Evolutionary conservation across 78 protist genomes (phyloP).

Genomic region (Chrysochromulina tobinii): DNA sequence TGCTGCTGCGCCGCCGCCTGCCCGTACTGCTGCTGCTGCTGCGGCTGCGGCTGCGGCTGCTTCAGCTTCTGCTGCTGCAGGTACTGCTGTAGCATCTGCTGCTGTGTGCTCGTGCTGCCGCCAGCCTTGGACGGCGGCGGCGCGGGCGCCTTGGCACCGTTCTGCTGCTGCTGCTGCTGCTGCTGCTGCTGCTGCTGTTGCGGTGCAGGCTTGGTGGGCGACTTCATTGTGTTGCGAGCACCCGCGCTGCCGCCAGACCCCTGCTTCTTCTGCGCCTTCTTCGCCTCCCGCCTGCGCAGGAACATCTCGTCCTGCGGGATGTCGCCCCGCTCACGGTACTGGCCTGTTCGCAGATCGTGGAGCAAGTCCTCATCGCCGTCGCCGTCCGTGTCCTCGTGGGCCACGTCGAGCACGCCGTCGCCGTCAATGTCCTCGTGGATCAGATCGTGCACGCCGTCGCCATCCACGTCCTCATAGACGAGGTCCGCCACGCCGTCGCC

Average conservation of each 20-base stretch:
- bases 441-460: background rate
- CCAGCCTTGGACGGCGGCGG: background rate
- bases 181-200: background rate
- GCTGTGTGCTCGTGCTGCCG: background rate
- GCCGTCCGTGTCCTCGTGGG: slow-evolving; percentile 23
- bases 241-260: background rate
- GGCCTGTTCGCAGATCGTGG: slow-evolving; percentile 4
- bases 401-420: background rate
- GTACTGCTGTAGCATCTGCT: background rate
- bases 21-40: background rate
- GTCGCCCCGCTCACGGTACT: background rate
- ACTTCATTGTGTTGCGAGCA: background rate
- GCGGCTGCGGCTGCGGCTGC: background rate
- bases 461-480: background rate
- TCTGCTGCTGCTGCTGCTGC: background rate
- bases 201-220: background rate
- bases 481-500: slow-evolving; percentile 12
- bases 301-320: background rate
- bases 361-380: background rate
- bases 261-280: background rate
- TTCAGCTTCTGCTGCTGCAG: background rate
- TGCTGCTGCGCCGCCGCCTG: slow-evolving; percentile 7
- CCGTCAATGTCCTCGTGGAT: background rate
- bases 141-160: too few relatives aligned
- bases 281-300: background rate